These are phyloP conservation scores for Eimeria necatrix DNA, from an alignment of 169 alveolate species.

Conservation along the genomic window DNA sequence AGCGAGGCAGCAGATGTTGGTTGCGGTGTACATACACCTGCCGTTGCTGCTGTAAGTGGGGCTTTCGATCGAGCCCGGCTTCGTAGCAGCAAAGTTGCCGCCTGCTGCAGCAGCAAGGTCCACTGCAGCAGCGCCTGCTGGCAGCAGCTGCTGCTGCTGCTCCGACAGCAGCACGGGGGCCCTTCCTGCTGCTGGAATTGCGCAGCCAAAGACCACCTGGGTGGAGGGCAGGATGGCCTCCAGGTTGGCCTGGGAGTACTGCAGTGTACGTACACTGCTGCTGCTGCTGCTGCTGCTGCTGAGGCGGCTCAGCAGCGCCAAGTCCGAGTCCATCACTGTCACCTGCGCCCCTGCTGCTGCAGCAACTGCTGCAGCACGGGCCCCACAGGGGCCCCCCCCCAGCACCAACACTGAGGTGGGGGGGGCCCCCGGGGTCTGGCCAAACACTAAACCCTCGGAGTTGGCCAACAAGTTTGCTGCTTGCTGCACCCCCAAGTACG, in stretches of 20 bases:
- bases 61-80: conserved; percentile 30
- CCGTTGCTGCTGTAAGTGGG: conserved; percentile 56
- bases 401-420: conserved; percentile 59
- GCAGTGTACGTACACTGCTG: conserved; percentile 1
- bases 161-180: conserved; percentile 67
- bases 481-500: conserved; percentile 49
- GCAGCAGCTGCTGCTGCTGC: conserved; percentile 37
- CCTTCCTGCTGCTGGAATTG: background rate
- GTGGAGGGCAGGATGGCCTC: conserved; percentile 9
- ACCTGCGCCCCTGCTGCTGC: conserved; percentile 66
- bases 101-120: conserved; percentile 73
- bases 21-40: conserved; percentile 59
- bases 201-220: conserved; percentile 73
- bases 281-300: background rate
- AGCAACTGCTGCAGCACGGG: conserved; percentile 70
- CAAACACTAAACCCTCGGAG: conserved; percentile 55
- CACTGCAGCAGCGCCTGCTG: conserved; percentile 29
- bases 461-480: conserved; percentile 23
- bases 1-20: conserved; percentile 69
- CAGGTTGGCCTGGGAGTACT: conserved; percentile 15
- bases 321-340: conserved; percentile 61
- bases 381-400: conserved; percentile 71
- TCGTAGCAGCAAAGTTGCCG: conserved; percentile 58
- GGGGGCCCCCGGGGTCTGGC: conserved; percentile 60
- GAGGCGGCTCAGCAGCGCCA: conserved; percentile 16